A percentile compares a stretch with the other conserved stretches of the same genome.
Evolutionary conservation across 768 basidiomycete genomes (phyloP).

Genomic region (Fomitopsis pulvina): DNA sequence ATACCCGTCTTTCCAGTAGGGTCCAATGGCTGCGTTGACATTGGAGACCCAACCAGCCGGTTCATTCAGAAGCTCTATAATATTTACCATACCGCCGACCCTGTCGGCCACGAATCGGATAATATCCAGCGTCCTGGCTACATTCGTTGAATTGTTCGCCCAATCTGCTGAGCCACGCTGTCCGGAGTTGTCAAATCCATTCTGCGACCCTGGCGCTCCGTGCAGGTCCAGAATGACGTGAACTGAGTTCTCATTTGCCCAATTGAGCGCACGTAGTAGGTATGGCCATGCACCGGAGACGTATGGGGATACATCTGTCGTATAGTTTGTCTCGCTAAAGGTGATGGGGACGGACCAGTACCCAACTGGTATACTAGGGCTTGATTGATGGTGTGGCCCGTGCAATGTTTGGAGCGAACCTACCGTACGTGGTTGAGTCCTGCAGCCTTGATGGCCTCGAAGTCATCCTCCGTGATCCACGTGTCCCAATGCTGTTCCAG

Average conservation of each 20-base stretch:
- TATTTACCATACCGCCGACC: conserved; percentile 50
- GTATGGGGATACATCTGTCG: conserved; percentile 44
- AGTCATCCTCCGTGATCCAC: conserved; percentile 69
- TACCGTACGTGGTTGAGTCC: conserved; percentile 71
- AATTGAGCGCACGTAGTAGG: conserved; percentile 53
- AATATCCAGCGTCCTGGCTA: conserved; percentile 54
- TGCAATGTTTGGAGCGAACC: background rate
- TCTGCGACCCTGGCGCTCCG: conserved; percentile 56
- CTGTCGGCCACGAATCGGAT: conserved; percentile 47
- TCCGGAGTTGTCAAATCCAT: conserved; percentile 73
- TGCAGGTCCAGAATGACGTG: conserved; percentile 75
- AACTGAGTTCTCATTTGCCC: conserved; percentile 55
- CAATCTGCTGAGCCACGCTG: conserved; percentile 50
- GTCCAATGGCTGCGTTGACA: conserved; percentile 39
- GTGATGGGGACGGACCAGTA: conserved; percentile 77
- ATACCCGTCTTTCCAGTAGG: conserved; percentile 60
- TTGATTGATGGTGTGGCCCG: too few relatives aligned
- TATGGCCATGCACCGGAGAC: conserved; percentile 63
- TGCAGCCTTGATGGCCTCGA: conserved; percentile 54
- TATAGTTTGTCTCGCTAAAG: conserved; percentile 40
- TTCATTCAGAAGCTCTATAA: conserved; percentile 68
- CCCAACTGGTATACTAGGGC: conserved; percentile 56
- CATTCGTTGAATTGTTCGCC: conserved; percentile 38
- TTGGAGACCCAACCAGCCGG: conserved; percentile 46
- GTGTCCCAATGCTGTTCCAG: conserved; percentile 54